These are phyloP conservation scores for Physcomitrellopsis africana DNA, from an alignment of 225 moss, liverwort and hornwort genomes.

Conservation along the genomic window DNA sequence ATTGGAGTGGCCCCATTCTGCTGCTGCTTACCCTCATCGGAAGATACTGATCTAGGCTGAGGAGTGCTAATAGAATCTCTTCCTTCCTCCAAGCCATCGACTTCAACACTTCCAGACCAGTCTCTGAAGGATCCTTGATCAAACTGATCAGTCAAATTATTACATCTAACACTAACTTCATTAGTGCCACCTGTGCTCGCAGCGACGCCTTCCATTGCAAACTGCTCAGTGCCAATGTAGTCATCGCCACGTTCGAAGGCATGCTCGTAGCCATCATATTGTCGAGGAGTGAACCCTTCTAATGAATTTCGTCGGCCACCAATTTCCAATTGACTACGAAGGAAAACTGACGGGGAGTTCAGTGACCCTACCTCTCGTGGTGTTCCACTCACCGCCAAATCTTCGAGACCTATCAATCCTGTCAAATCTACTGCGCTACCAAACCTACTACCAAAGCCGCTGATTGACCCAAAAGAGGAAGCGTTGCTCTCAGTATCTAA, in stretches of 20 bases:
- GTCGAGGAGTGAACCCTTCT: constrained; percentile 7
- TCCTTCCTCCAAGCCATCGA: constrained; percentile 10
- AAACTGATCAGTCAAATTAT: background rate
- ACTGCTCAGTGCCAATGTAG: constrained; percentile 27
- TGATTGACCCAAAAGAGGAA: constrained; percentile 39
- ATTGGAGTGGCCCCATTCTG: constrained; percentile 13
- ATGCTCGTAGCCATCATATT: background rate
- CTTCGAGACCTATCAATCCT: constrained; percentile 43
- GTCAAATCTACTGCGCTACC: constrained; percentile 36
- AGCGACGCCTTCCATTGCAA: constrained; percentile 24
- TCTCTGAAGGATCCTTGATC: background rate
- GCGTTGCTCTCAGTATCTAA: constrained; percentile 41
- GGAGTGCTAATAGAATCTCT: background rate
- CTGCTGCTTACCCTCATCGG: constrained; percentile 19
- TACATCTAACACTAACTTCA: background rate
- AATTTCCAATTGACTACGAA: constrained; percentile 29
- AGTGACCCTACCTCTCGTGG: constrained; percentile 26
- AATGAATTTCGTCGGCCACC: constrained; percentile 7
- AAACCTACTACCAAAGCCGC: constrained; percentile 34
- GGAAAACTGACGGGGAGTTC: constrained; percentile 15
- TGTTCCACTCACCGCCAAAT: constrained; percentile 26
- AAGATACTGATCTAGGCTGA: constrained; percentile 19
- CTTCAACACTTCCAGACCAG: background rate
- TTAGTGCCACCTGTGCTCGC: background rate
- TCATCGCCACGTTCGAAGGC: constrained; percentile 11